phyloP scores from a whole-genome alignment of 108 stramenopile species.

The Seminavis robusta region DNA sequence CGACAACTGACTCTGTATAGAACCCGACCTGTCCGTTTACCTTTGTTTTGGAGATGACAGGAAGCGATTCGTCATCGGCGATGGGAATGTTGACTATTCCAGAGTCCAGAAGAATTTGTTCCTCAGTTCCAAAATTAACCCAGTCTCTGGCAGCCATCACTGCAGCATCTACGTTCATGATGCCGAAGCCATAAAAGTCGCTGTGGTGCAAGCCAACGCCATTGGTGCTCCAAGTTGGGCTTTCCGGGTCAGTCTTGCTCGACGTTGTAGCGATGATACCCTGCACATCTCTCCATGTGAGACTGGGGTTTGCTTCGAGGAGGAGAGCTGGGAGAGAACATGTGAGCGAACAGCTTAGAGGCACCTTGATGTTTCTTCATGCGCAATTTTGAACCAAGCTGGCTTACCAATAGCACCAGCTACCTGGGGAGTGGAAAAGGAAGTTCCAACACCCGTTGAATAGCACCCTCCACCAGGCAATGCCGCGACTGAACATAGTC shows the following conservation, averaged over 20 bases:
- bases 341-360: too few species aligned
- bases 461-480: conserved; percentile 18
- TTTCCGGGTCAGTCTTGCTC: background rate
- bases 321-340: conserved; percentile 42
- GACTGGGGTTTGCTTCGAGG: conserved; percentile 36
- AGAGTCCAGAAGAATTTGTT: conserved; percentile 12
- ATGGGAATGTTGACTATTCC: background rate
- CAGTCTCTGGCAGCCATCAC: conserved; percentile 24
- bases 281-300: conserved; percentile 53
- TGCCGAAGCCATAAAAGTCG: conserved; percentile 44
- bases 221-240: conserved; percentile 12
- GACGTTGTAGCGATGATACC: conserved; percentile 38
- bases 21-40: too few species aligned
- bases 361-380: too few species aligned
- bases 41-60: too few species aligned
- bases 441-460: conserved; percentile 27
- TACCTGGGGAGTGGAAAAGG: conserved; percentile 37
- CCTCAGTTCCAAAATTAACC: conserved; percentile 13
- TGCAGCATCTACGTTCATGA: conserved; percentile 36
- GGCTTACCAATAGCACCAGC: conserved; percentile 38
- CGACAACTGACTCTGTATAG: conserved; percentile 28
- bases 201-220: conserved; percentile 34
- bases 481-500: too few species aligned
- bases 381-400: too few species aligned
- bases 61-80: conserved; percentile 1